These are phyloP conservation scores for Thelephora aurantiotincta DNA, from an alignment of 768 basidiomycete genomes.

Conservation along the genomic window DNA sequence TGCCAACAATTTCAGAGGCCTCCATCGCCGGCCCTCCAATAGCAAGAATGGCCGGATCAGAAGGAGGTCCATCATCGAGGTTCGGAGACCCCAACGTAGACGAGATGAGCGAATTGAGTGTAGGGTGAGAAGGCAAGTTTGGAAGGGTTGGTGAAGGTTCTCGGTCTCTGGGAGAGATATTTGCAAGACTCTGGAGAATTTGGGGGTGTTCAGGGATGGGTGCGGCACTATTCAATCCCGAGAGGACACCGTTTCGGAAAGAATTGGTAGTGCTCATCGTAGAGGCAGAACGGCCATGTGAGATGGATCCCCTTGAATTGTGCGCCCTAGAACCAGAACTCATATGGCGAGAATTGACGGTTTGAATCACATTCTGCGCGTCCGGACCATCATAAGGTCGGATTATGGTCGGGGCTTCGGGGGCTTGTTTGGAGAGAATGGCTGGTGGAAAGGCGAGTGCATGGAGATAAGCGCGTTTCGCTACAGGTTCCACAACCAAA, in stretches of 20 bases:
- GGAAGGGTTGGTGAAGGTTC: constrained; percentile 79
- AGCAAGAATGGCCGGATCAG: constrained; percentile 19
- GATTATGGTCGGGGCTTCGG: constrained; percentile 41
- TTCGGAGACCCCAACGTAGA: constrained; percentile 35
- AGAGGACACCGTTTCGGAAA: constrained; percentile 14
- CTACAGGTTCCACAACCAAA: constrained; percentile 25
- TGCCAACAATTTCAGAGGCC: neutral
- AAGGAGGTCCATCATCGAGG: constrained; percentile 30
- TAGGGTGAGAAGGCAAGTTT: constrained; percentile 68
- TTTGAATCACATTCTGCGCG: constrained; percentile 74
- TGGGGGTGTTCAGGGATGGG: constrained; percentile 3
- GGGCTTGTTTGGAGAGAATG: constrained; percentile 35
- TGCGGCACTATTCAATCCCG: constrained; percentile 13
- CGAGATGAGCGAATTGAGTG: constrained; percentile 72
- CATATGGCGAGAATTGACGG: constrained; percentile 60
- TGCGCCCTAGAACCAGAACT: constrained; percentile 56
- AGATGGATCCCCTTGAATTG: constrained; percentile 35
- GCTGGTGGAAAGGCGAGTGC: constrained; percentile 74
- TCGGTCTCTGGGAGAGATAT: constrained; percentile 22
- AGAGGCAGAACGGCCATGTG: constrained; percentile 13
- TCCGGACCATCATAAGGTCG: constrained; percentile 92
- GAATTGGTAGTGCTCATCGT: neutral
- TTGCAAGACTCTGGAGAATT: neutral
- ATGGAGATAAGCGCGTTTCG: constrained; percentile 90
- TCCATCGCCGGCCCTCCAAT: neutral